Base-by-base conservation (phyloP, 257 asterid genomes). In the Agastache rugosa region DNA sequence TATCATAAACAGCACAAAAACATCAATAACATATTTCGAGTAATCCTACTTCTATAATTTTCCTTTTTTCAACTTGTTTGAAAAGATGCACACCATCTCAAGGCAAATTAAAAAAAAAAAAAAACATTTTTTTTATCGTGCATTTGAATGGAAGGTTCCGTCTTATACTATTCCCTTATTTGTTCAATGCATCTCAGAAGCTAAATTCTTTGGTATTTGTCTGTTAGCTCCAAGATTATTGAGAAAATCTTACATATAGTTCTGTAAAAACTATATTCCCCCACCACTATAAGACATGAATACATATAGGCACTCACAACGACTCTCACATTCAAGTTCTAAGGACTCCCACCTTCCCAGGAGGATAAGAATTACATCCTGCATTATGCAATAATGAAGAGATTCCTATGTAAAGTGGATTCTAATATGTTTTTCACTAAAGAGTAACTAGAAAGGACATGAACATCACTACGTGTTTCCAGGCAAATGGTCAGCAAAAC, bases 121-220 rank as follows among this genome's bases (percentile, higher is more conserved):
- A 25, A 48, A 12, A 14, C 9, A 3, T 39, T 51, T 63, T 12
- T 11, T 42, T 39, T 59, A 64, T 22, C n/a, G 8, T 9, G 59
- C 10, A 65, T 39, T 23, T 25, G 51, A 23, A 53, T n/a, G 60
- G 22, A 22, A 55, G 35, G 45, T 16, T 55, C 42, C 22, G 53
- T 54, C 73, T 64, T 17, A 8, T 37, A 35, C 4, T 37, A 27
- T 62, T 48, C 55, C 37, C 22, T 11, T 41, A 20, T n/a, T n/a
- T 55, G 55, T 55, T 47, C 34, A 53, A 39, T n/a, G 8, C 62
- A 58, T 59, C 75, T 20, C 5, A 7, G 16, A 31, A 67, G 63
- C 54, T 6, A 67, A n/a, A 44, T 67, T 5, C 23, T 20, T 53
- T 20, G 34, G 37, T 53, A 35, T 41, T 41, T 41, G 8, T 11